Percentiles rank a stretch among this genome's conserved stretches.
These are phyloP conservation scores for Trichoderma orchidacearum DNA, from an alignment of 495 filamentous ascomycete genomes.

Conservation along the genomic window DNA sequence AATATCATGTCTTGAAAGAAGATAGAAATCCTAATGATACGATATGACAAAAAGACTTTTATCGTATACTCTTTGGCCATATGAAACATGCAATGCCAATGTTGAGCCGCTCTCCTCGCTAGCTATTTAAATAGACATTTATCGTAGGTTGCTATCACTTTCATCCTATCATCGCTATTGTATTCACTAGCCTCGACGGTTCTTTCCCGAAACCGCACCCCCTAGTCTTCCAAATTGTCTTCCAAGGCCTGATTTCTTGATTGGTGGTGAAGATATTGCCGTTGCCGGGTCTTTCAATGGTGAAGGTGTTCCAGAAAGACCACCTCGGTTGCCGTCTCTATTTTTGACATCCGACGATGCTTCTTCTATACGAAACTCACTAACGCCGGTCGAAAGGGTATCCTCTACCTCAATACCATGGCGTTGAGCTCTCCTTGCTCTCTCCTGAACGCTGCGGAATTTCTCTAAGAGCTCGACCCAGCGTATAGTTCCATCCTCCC, in stretches of 20 bases:
- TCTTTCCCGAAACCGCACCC: slow-evolving; percentile 48
- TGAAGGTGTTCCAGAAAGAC: slow-evolving; percentile 17
- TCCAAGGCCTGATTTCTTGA: slow-evolving; percentile 49
- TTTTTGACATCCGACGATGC: slow-evolving; percentile 28
- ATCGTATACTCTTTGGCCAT: no score
- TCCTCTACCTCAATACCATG: slow-evolving; percentile 25
- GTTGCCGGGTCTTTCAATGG: slow-evolving; percentile 27
- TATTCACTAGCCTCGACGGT: slow-evolving; percentile 40
- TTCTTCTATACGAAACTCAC: slow-evolving; percentile 30
- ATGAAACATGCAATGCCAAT: no score
- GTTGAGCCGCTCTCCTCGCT: slow-evolving; percentile 40
- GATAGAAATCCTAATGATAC: no score
- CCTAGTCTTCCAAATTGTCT: slow-evolving; percentile 55
- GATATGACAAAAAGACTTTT: no score
- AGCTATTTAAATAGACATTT: slow-evolving; percentile 48
- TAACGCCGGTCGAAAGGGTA: slow-evolving; percentile 15
- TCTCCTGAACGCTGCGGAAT: slow-evolving; percentile 81
- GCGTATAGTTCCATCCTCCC: slow-evolving; percentile 71
- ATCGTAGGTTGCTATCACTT: slow-evolving; percentile 45
- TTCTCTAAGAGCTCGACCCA: slow-evolving; percentile 97
- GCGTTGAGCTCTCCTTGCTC: slow-evolving; percentile 39
- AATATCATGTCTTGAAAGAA: no score
- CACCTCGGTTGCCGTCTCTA: slow-evolving; percentile 15
- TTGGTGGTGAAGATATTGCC: slow-evolving; percentile 25
- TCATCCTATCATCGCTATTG: slow-evolving; percentile 47